Conservation (phyloP, 2,329 filamentous ascomycete genomes). For the Tolypocladium tundrense region DNA sequence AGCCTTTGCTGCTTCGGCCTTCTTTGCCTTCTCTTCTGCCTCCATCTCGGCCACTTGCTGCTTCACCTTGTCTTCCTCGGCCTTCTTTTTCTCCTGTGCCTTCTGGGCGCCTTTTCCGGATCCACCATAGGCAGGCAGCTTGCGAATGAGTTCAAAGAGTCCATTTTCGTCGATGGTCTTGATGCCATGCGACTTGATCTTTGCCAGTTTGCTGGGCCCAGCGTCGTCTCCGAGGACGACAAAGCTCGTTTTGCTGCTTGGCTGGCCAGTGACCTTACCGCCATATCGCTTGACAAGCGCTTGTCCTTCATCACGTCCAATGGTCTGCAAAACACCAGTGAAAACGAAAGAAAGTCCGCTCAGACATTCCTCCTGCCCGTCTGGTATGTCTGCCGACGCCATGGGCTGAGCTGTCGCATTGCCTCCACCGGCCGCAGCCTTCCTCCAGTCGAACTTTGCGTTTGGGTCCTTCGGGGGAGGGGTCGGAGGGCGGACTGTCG, state of each 20-base stretch:
- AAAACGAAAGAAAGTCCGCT: constrained; percentile 89
- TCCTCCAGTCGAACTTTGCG: constrained; percentile 73
- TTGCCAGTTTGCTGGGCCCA: constrained; percentile 83
- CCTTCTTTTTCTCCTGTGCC: constrained; percentile 71
- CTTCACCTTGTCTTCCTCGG: constrained; percentile 74
- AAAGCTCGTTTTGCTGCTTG: constrained; percentile 88
- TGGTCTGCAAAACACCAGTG: constrained; percentile 71
- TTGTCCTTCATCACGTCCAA: constrained; percentile 77
- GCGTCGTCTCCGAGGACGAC: constrained; percentile 87
- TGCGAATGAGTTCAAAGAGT: constrained; percentile 73
- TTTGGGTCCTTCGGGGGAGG: constrained; percentile 64
- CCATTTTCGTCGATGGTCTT: constrained; percentile 94
- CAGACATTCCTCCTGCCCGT: constrained; percentile 80
- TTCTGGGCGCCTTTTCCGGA: constrained; percentile 81
- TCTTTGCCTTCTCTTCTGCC: constrained; percentile 57
- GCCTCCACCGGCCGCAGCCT: constrained; percentile 44
- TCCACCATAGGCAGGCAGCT: constrained; percentile 76
- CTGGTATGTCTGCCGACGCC: constrained; percentile 62
- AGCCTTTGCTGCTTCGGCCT: constrained; percentile 40
- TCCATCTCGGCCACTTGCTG: constrained; percentile 80
- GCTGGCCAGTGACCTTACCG: constrained; percentile 75
- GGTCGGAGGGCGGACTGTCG: constrained; percentile 70
- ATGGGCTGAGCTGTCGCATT: constrained; percentile 51
- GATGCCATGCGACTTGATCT: constrained; percentile 68
- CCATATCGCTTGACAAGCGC: constrained; percentile 86